A percentile compares a stretch with the other conserved stretches of the same genome.
These are phyloP conservation scores for Blastobotrys muscicola DNA, from an alignment of 805 yeast genomes.

Conservation along the genomic window DNA sequence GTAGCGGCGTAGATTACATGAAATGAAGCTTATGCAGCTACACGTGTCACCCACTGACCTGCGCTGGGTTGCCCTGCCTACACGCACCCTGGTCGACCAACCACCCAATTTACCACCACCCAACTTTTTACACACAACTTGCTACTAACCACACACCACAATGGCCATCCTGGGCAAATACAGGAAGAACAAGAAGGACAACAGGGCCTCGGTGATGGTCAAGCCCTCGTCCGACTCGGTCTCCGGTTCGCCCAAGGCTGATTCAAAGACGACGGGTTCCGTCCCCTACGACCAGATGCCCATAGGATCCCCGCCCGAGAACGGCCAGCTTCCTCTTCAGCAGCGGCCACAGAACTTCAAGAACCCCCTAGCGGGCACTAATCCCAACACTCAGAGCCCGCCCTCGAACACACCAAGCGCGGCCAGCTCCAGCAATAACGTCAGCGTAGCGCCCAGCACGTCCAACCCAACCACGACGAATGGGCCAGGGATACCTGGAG, in stretches of 20 bases:
- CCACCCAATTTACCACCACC: too few relatives aligned
- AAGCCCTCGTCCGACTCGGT: background rate
- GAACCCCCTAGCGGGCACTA: conserved; percentile 3
- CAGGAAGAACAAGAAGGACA: conserved; percentile 12
- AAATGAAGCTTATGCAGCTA: too few relatives aligned
- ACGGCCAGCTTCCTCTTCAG: background rate
- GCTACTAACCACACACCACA: background rate
- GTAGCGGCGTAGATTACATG: too few relatives aligned
- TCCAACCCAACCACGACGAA: background rate
- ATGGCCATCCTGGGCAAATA: conserved; percentile 14
- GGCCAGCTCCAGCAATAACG: conserved; percentile 3
- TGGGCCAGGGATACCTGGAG: background rate
- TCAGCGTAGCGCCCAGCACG: background rate
- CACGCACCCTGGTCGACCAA: too few relatives aligned
- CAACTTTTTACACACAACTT: background rate
- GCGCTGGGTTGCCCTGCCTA: too few relatives aligned
- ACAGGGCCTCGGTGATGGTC: conserved; percentile 9
- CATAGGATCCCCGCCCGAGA: conserved; percentile 3
- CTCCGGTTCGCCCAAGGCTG: conserved; percentile 1
- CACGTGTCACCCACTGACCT: too few relatives aligned
- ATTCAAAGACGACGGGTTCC: conserved; percentile 1
- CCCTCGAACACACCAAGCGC: background rate
- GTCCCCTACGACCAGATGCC: conserved; percentile 5
- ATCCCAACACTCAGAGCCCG: background rate
- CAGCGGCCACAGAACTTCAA: conserved; percentile 1